Evolutionary conservation across 306 rosid genomes (phyloP), one percentile per base, ranked within the genome.

Genomic region (Rosa rugosa): DNA sequence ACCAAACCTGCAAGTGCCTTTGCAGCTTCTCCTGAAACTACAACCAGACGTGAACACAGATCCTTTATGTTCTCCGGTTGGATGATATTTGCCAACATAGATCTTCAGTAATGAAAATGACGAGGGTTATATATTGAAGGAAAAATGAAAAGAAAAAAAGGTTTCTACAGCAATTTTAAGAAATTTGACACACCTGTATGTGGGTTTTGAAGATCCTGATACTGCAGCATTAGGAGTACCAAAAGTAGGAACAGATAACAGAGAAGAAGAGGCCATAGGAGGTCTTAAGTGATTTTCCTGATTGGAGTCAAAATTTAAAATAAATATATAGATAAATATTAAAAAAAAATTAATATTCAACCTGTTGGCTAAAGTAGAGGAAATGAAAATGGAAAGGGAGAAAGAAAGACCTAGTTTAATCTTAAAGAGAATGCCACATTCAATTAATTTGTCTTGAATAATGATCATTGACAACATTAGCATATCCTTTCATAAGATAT

Each of bases 41-140:
- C 85, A 75, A 92, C 93, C 76, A 87, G 81, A 73, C 82, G 86
- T 51, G 95, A 86, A 82, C 97, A 92, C 63, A 92, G 87, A 84
- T 87, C 85, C 80, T 79, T 90, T 87, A 88, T 90, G 64, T 87
- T 87, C 80, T 84, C 89, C 77, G 77, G 74, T 80, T 80, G 90
- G 89, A 92, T 85, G 80, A 85, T 89, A 83, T 86, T 84, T 25
- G 87, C 86, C 87, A 90, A 75, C 75, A 85, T 80, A 64, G 95
- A 92, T 88, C 97, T 92, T 78, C 92, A 83, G 81, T 53, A 84
- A 85, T 59, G 60, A 84, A 77, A 62, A 67, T 44, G 78, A 69
- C 23, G 75, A 38, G 59, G 41, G 73, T 73, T 62, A 76, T 71
- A 46, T 81, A 40, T 44, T 69, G 36, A 53, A 41, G 11, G 60